These are phyloP conservation scores for Eutrema heterophyllum DNA, from an alignment of 345 rosid species.

Conservation along the genomic window DNA sequence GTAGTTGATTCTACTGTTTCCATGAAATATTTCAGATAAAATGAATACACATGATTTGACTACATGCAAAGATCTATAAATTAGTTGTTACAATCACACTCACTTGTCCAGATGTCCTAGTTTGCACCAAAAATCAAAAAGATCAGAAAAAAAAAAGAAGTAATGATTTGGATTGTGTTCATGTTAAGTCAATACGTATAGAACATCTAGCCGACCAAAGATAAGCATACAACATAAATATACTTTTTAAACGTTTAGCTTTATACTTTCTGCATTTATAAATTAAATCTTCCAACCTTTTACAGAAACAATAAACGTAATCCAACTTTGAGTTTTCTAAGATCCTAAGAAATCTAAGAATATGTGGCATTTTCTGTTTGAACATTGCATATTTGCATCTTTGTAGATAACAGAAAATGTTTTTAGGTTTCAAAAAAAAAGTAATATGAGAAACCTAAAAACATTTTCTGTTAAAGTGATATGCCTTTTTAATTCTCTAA, in stretches of 20 bases:
- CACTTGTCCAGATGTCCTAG: background rate
- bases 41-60: background rate
- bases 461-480: no score
- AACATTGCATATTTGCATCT: background rate
- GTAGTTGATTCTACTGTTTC: no score
- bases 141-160: no score
- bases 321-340: background rate
- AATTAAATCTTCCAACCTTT: background rate
- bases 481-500: background rate
- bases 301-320: background rate
- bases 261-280: background rate
- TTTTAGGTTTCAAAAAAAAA: no score
- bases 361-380: background rate
- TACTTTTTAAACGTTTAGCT: background rate
- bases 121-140: background rate
- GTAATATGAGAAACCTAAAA: no score
- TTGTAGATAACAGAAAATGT: background rate
- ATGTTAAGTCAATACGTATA: no score
- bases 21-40: background rate
- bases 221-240: no score
- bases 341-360: no score
- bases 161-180: no score
- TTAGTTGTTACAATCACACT: background rate
- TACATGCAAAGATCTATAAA: background rate
- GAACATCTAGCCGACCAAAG: background rate